Evolutionary conservation across 129 eudicot species (phyloP).

Genomic region (Centrapalus pauciflorus): DNA sequence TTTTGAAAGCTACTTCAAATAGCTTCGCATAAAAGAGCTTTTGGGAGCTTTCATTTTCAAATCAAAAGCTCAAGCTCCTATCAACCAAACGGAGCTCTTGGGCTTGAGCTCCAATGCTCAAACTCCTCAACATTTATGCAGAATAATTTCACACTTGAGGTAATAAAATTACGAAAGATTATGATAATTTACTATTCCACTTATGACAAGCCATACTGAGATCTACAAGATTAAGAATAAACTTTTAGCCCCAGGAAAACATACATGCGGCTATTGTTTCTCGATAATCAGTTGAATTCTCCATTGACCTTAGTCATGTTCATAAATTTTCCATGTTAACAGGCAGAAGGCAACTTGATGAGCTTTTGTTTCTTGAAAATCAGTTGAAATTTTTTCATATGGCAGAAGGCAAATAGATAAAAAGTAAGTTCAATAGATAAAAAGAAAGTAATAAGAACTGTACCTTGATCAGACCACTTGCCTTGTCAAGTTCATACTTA

Average conservation of each 20-base stretch:
- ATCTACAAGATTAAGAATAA: not conserved
- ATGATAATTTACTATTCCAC: not conserved
- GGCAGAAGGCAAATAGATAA: not conserved
- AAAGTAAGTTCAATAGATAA: no score
- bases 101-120: no score
- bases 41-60: no score
- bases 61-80: no score
- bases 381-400: no score
- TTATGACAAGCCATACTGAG: not conserved
- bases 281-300: not conserved
- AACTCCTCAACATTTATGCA: not conserved
- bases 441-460: constrained; percentile 12
- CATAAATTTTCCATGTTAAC: not conserved
- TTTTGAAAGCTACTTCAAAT: no score
- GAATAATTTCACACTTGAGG: not conserved
- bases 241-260: not conserved
- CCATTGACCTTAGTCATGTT: not conserved
- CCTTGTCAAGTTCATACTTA: constrained; percentile 91
- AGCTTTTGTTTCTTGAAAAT: no score
- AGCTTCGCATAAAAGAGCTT: no score
- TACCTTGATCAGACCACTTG: constrained; percentile 82
- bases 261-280: not conserved
- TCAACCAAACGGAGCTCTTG: no score
- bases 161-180: not conserved
- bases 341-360: not conserved